Evolutionary conservation across 306 rosid species (phyloP), one percentile per base, ranked within the genome.

Genomic region (Castanopsis chinensis): DNA sequence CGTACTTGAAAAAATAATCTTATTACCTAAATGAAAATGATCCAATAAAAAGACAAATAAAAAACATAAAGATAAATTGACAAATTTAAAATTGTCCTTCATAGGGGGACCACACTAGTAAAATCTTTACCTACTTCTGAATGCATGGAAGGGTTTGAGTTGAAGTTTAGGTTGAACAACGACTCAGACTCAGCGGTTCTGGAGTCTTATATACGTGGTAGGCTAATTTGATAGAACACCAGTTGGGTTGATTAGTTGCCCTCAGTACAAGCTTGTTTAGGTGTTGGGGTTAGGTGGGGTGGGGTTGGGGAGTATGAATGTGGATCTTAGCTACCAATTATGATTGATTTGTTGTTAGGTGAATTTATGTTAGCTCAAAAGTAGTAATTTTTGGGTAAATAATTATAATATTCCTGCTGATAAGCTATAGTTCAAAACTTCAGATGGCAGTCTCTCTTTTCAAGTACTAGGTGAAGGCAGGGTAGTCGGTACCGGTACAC

Each of bases 291-390:
- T 77, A n/a, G 80, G 80, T 51, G 37, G 25, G 75, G 68, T 19
- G 58, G 11, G 58, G 11, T 45, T 27, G 25, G 17, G 4, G 15
- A 20, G 32, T 30, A 65, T n/a, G 1, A 51, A 33, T 30, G 72
- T 59, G 61, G 70, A 18, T 19, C 51, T 33, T 33, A 61, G 72
- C 51, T 58, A 73, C 75, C 76, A 37, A 69, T 76, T 71, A 37
- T 28, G 77, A 59, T 51, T 72, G 45, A 35, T 71, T 59, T 54
- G 67, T 73, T 78, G 81, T 68, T 88, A 82, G 86, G 92, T 85
- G 88, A 68, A 21, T 49, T 6, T 2, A 2, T 75, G 27, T 72
- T 64, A 41, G 45, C 45, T 41, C 45, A 8, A 41, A 41, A 41
- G 11, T 41, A 41, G 7, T 8, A 0, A 2, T 41, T 41, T 8